Percentiles rank a stretch among this genome's conserved stretches.
Conservation (phyloP, 2,329 filamentous ascomycete species). For the Colletotrichum spaethianum region DNA sequence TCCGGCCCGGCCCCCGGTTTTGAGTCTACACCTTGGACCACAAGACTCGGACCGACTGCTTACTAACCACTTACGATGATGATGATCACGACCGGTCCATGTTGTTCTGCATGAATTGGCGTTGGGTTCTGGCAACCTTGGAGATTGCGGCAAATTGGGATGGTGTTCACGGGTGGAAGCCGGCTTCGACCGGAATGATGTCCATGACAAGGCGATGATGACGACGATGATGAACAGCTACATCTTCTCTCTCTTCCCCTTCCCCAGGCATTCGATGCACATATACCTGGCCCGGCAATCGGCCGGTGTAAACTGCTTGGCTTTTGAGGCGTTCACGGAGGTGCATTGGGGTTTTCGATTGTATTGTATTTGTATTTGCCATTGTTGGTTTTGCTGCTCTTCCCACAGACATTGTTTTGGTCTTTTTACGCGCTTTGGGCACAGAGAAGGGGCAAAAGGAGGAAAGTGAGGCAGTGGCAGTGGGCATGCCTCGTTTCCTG, state of each 20-base stretch:
- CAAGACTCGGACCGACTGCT: slow-evolving; percentile 41
- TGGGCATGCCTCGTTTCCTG: slow-evolving; percentile 21
- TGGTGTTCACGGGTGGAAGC: slow-evolving; percentile 38
- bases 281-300: slow-evolving; percentile 36
- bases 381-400: slow-evolving; percentile 25
- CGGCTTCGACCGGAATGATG: slow-evolving; percentile 33
- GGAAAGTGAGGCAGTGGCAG: slow-evolving; percentile 3
- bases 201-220: slow-evolving; percentile 37
- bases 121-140: slow-evolving; percentile 49
- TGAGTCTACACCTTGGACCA: slow-evolving; percentile 26
- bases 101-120: slow-evolving; percentile 60
- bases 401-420: slow-evolving; percentile 19
- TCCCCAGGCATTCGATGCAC: slow-evolving; percentile 36
- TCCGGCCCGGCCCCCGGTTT: slow-evolving; percentile 18
- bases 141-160: slow-evolving; percentile 35
- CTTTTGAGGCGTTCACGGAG: slow-evolving; percentile 34
- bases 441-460: not conserved
- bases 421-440: slow-evolving; percentile 8
- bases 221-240: slow-evolving; percentile 28
- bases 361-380: slow-evolving; percentile 40
- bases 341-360: slow-evolving; percentile 23
- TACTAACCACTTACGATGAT: slow-evolving; percentile 55
- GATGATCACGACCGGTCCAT: slow-evolving; percentile 60
- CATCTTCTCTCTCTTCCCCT: slow-evolving; percentile 29
- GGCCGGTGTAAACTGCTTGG: slow-evolving; percentile 28